phyloP scores from a whole-genome alignment of 2,329 filamentous ascomycete genomes.

The Neofusicoccum kwambonambiense region DNA sequence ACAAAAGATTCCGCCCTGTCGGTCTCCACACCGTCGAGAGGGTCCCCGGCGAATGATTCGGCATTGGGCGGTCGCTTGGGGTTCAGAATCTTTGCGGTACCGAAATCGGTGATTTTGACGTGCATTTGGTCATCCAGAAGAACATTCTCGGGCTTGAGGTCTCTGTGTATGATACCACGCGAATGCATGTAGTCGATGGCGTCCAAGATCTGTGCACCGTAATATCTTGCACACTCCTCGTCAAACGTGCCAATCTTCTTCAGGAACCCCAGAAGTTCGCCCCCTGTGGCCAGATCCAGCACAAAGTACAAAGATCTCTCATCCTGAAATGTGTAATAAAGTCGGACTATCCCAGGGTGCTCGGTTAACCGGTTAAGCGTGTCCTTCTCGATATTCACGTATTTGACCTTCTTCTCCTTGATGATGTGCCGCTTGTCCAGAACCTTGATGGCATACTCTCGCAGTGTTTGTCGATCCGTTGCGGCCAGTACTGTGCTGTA shows the following conservation, averaged over 20 bases:
- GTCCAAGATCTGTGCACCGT: slow-evolving; percentile 92
- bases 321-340: slow-evolving; percentile 99
- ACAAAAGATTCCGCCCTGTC: slow-evolving; percentile 90
- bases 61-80: slow-evolving; percentile 33
- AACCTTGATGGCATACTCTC: slow-evolving; percentile 97
- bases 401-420: slow-evolving; percentile 99
- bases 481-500: slow-evolving; percentile 95
- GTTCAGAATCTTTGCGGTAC: slow-evolving; percentile 90
- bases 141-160: slow-evolving; percentile 96
- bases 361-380: slow-evolving; percentile 94
- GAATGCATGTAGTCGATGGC: slow-evolving; percentile 98
- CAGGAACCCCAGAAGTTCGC: slow-evolving; percentile 85
- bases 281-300: slow-evolving; percentile 85
- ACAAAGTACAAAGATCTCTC: slow-evolving; percentile 96
- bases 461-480: slow-evolving; percentile 87
- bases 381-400: slow-evolving; percentile 99
- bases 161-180: slow-evolving; percentile 91
- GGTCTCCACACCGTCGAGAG: slow-evolving; percentile 60
- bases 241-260: slow-evolving; percentile 96
- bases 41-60: slow-evolving; percentile 43
- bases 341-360: slow-evolving; percentile 90
- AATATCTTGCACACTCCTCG: slow-evolving; percentile 90
- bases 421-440: slow-evolving; percentile 98
- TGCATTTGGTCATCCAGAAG: slow-evolving; percentile 94
- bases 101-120: slow-evolving; percentile 98